These are phyloP conservation scores for Tylopilus sp. DNA, from an alignment of 1,284 basidiomycete species.

Conservation along the genomic window DNA sequence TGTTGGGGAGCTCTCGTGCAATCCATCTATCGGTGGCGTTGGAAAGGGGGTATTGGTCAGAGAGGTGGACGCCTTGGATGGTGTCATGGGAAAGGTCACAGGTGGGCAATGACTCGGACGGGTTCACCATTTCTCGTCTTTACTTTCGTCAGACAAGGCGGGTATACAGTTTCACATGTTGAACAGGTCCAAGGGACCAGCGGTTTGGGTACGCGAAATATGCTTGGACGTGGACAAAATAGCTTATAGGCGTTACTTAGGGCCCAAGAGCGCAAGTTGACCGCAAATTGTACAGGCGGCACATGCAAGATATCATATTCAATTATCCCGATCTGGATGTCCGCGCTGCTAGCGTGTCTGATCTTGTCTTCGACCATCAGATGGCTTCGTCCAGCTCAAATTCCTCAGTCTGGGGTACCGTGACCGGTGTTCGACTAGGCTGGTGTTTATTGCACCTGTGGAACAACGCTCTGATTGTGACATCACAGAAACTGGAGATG, in stretches of 20 bases:
- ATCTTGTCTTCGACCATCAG: constrained; percentile 63
- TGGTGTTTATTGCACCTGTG: constrained; percentile 11
- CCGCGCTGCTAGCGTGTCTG: constrained; percentile 71
- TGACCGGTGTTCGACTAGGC: constrained; percentile 71
- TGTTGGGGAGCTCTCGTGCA: constrained; percentile 86
- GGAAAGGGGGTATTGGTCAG: constrained; percentile 86
- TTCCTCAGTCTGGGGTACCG: constrained; percentile 41
- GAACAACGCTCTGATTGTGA: constrained; percentile 1
- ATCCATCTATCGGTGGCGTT: constrained; percentile 84
- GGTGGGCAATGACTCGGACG: constrained; percentile 41
- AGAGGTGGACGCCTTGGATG: constrained; percentile 85
- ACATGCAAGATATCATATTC: constrained; percentile 70
- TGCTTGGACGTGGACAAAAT: neutral
- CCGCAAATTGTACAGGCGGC: constrained; percentile 71
- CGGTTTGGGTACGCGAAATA: constrained; percentile 66
- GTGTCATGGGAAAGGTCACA: constrained; percentile 70
- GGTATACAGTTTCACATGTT: constrained; percentile 85
- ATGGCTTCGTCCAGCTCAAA: constrained; percentile 27
- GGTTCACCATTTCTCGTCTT: neutral
- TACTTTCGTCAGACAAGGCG: constrained; percentile 58
- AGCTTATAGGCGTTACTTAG: constrained; percentile 34
- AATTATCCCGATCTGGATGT: constrained; percentile 67
- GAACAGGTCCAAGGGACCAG: constrained; percentile 81
- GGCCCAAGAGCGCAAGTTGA: constrained; percentile 89
- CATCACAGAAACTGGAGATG: constrained; percentile 65